Base-by-base conservation (phyloP, 768 basidiomycete genomes). In the Coprinellus micaceus region DNA sequence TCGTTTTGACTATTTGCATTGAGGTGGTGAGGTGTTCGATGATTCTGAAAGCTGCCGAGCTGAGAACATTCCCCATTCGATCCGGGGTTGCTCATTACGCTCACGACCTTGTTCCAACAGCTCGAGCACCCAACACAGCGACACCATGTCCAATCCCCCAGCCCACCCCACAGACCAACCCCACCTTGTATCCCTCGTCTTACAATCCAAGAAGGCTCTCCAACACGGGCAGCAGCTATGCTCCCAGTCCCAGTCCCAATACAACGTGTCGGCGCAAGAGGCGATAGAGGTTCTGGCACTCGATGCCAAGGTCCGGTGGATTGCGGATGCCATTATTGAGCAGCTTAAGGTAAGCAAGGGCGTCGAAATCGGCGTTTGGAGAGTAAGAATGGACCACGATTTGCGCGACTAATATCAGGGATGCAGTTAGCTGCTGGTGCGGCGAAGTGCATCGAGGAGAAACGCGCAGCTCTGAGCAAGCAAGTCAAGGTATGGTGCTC, bases 121-220 rank as follows among this genome's bases (percentile, higher is more conserved):
- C n/a, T n/a, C n/a, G n/a, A n/a, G n/a, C n/a, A n/a, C n/a, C n/a
- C n/a, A n/a, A n/a, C n/a, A n/a, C n/a, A n/a, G n/a, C n/a, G n/a
- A 13, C 33, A 26, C 49, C 11, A 26, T 36, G 19, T 37, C 26
- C 9, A 4, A 36, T 17, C 40, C 7, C 6, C 15, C n/a, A 9
- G 15, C 40, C 40, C 30, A 36, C 7, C 2, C 33, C 4, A 37
- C 66, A 4, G 78, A 80, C 51, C 81, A 82, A 53, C 79, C 86
- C 3, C 82, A 88, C 58, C 82, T 92, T 21, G 80, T 89, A 30
- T 83, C 88, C 22, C 82, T 94, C 10, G 88, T 90, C 11, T 74
- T 88, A 1, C 86, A 89, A 63, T 91, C 91, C 2, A 88, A 91
- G 77, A 89, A 88, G 63, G 91, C 89, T 0, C 79, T 94, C 2